Percentiles rank a stretch among this genome's conserved stretches.
phyloP scores from a whole-genome alignment of 805 yeast genomes.

The Ogataea dorogensis region DNA sequence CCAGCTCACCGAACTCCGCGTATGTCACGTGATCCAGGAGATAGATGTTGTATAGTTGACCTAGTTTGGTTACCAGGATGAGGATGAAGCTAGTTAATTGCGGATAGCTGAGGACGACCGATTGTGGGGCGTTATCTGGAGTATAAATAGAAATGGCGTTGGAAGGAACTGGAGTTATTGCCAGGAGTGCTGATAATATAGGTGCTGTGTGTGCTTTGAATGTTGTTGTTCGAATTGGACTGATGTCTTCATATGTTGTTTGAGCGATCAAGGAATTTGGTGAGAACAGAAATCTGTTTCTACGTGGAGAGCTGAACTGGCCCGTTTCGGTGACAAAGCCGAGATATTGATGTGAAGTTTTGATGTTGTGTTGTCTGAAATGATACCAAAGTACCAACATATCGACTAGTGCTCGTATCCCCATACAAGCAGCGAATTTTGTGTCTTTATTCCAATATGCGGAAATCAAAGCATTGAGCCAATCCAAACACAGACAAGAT shows the following conservation, averaged over 20 bases:
- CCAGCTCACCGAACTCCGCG: conserved; percentile 2
- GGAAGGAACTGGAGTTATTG: conserved; percentile 30
- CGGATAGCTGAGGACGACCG: background rate
- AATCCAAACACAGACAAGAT: conserved; percentile 2
- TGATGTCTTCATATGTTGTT: conserved; percentile 2
- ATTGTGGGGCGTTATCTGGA: background rate
- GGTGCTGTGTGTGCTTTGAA: conserved; percentile 25
- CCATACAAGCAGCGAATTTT: background rate
- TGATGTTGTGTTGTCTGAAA: background rate
- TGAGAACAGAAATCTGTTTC: conserved; percentile 9
- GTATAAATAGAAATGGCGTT: conserved; percentile 14
- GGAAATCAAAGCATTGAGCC: conserved; percentile 3
- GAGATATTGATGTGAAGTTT: background rate
- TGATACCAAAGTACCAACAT: background rate
- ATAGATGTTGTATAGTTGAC: conserved; percentile 5
- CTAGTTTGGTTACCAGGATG: conserved; percentile 6
- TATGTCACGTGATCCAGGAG: background rate
- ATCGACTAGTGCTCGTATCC: conserved; percentile 1
- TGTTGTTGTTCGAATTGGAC: no score
- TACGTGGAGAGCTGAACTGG: conserved; percentile 1
- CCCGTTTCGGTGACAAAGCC: background rate
- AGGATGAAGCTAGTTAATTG: conserved; percentile 1
- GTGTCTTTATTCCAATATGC: background rate
- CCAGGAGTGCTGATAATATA: conserved; percentile 32
- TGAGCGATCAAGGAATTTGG: conserved; percentile 11